These are phyloP conservation scores for Somion occarium DNA, from an alignment of 1,284 basidiomycete species.

Conservation along the genomic window DNA sequence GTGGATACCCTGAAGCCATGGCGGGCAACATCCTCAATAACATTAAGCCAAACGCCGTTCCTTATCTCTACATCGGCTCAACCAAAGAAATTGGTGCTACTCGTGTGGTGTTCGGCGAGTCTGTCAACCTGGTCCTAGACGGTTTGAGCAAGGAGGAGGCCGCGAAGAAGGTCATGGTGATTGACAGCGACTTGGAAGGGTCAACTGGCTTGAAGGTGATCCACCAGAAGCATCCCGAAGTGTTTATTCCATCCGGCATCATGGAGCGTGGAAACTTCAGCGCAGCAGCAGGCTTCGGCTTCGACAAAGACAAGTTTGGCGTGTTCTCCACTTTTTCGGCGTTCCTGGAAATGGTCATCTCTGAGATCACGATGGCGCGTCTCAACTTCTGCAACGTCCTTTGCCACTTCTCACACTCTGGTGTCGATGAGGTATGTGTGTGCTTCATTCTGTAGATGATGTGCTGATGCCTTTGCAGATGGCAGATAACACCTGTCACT, in stretches of 20 bases:
- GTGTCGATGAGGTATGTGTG: slow-evolving; percentile 41
- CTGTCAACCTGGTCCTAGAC: slow-evolving; percentile 74
- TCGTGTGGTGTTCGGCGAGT: slow-evolving; percentile 79
- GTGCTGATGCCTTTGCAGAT: slow-evolving; percentile 34
- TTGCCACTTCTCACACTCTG: slow-evolving; percentile 84
- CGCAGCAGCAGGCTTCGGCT: slow-evolving; percentile 84
- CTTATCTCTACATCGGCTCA: slow-evolving; percentile 63
- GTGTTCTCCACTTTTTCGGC: slow-evolving; percentile 87
- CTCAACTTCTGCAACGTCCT: slow-evolving; percentile 83
- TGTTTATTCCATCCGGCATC: slow-evolving; percentile 75
- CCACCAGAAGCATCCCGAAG: slow-evolving; percentile 83
- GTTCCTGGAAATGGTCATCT: slow-evolving; percentile 85
- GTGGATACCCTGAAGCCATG: slow-evolving; percentile 54
- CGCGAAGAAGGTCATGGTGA: slow-evolving; percentile 77
- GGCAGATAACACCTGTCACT: slow-evolving; percentile 85
- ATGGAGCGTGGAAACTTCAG: slow-evolving; percentile 45
- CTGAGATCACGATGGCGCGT: slow-evolving; percentile 87
- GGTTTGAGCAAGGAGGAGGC: slow-evolving; percentile 71
- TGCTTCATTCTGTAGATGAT: neutral
- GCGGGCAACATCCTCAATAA: slow-evolving; percentile 51
- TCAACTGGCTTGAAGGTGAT: slow-evolving; percentile 83
- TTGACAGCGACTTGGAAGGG: slow-evolving; percentile 85
- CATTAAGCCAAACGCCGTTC: slow-evolving; percentile 56
- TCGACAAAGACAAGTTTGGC: slow-evolving; percentile 67
- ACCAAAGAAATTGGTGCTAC: slow-evolving; percentile 74